A percentile compares a stretch with the other conserved stretches of the same genome.
Conservation (phyloP, 257 asterid species). For the Ilex aquifolium region DNA sequence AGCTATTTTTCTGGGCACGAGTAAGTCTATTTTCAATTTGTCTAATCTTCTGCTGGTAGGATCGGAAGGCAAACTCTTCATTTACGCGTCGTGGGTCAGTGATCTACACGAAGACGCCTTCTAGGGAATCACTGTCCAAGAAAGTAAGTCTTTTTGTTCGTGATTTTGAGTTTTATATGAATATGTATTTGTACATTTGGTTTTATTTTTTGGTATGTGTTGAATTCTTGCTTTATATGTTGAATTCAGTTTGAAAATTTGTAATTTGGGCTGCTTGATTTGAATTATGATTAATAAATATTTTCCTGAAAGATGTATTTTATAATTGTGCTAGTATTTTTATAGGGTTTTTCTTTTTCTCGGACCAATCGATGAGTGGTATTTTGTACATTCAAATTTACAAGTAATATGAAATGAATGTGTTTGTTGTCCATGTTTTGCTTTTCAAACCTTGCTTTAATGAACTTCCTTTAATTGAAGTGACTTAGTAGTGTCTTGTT, state of each 20-base stretch:
- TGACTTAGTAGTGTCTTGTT: not conserved
- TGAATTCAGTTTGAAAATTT: too few relatives aligned
- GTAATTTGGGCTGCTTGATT: not conserved
- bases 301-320: too few relatives aligned
- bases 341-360: too few relatives aligned
- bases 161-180: too few relatives aligned
- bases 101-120: slow-evolving; percentile 87
- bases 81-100: slow-evolving; percentile 80
- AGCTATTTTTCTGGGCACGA: not conserved
- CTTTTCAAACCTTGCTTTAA: not conserved
- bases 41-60: slow-evolving; percentile 30
- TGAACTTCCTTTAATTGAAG: not conserved
- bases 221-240: too few relatives aligned
- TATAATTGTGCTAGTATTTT: too few relatives aligned
- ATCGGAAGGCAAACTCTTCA: slow-evolving; percentile 58
- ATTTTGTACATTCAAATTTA: too few relatives aligned
- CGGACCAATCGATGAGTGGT: too few relatives aligned
- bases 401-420: too few relatives aligned
- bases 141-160: slow-evolving; percentile 39
- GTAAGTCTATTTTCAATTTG: too few relatives aligned
- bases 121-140: slow-evolving; percentile 62
- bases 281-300: not conserved
- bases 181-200: too few relatives aligned
- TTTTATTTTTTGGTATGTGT: too few relatives aligned
- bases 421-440: not conserved